Conservation (phyloP, 768 basidiomycete genomes). For the Grammothele lineata region DNA sequence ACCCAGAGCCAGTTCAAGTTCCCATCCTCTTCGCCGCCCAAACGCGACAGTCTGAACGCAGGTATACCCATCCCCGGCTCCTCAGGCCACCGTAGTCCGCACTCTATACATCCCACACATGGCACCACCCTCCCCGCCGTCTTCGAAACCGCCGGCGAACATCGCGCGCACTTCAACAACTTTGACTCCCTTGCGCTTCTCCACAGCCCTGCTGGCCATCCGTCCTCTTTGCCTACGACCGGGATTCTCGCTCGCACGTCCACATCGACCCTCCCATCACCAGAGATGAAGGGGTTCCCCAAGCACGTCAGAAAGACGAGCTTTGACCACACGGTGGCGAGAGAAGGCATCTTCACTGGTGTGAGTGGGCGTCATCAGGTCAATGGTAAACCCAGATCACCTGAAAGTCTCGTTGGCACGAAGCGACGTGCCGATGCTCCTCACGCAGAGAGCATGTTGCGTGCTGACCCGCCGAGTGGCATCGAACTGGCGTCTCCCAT, state of each 20-base stretch:
- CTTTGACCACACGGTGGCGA: constrained; percentile 87
- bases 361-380: constrained; percentile 74
- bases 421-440: constrained; percentile 83
- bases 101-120: constrained; percentile 14
- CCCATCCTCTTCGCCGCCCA: constrained; percentile 24
- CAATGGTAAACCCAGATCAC: constrained; percentile 67
- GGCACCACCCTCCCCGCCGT: constrained; percentile 20
- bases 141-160: constrained; percentile 21
- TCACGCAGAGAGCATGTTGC: constrained; percentile 74
- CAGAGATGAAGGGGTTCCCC: constrained; percentile 59
- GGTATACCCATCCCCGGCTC: constrained; percentile 25
- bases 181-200: constrained; percentile 22
- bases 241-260: constrained; percentile 57
- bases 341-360: constrained; percentile 54
- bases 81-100: constrained; percentile 24
- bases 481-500: constrained; percentile 26
- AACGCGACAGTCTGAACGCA: constrained; percentile 20
- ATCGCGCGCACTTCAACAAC: constrained; percentile 6
- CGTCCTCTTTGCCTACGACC: constrained; percentile 71
- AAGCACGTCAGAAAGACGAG: constrained; percentile 90
- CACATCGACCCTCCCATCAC: constrained; percentile 23
- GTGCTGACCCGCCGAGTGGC: constrained; percentile 68
- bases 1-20: constrained; percentile 27
- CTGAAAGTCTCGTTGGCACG: constrained; percentile 60
- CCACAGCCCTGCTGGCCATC: constrained; percentile 34